A percentile compares a stretch with the other conserved stretches of the same genome.
Evolutionary conservation across 306 rosid species (phyloP).

Genomic region (Medicago truncatula): DNA sequence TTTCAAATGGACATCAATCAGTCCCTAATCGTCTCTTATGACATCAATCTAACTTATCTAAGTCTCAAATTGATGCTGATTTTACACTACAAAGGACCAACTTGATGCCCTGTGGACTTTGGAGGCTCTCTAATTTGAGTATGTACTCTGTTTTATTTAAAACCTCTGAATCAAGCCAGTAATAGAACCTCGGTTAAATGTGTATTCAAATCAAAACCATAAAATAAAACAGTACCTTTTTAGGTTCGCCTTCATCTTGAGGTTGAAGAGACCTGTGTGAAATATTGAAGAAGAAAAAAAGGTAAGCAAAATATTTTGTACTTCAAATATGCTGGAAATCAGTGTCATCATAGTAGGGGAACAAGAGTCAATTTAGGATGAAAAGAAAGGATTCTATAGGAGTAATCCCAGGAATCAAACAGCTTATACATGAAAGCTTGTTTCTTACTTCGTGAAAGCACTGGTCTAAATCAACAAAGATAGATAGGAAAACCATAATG

Average conservation of each 20-base stretch:
- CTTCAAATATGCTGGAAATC: slow-evolving; percentile 18
- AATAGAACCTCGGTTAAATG: neutral
- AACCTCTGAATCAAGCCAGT: neutral
- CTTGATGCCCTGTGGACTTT: slow-evolving; percentile 9
- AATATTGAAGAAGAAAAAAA: slow-evolving; percentile 25
- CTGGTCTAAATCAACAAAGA: slow-evolving; percentile 16
- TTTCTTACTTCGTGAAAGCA: slow-evolving; percentile 35
- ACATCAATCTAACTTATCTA: neutral
- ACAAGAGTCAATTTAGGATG: neutral
- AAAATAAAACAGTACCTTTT: slow-evolving; percentile 62
- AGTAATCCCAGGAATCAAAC: slow-evolving; percentile 32
- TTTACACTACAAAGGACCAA: slow-evolving; percentile 8
- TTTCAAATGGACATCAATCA: slow-evolving; percentile 17
- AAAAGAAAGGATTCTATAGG: slow-evolving; percentile 30
- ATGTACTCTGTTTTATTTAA: slow-evolving; percentile 17
- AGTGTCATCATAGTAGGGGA: slow-evolving; percentile 9
- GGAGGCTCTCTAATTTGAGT: slow-evolving; percentile 2
- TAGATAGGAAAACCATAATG: slow-evolving; percentile 20
- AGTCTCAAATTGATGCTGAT: neutral
- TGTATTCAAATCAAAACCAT: slow-evolving; percentile 34
- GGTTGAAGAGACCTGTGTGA: slow-evolving; percentile 60
- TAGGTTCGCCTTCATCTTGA: slow-evolving; percentile 58
- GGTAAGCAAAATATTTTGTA: neutral
- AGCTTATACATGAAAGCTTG: slow-evolving; percentile 24
- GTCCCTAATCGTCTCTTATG: neutral